Conservation (phyloP, 2,329 filamentous ascomycete genomes). For the Trichoderma sp. region DNA sequence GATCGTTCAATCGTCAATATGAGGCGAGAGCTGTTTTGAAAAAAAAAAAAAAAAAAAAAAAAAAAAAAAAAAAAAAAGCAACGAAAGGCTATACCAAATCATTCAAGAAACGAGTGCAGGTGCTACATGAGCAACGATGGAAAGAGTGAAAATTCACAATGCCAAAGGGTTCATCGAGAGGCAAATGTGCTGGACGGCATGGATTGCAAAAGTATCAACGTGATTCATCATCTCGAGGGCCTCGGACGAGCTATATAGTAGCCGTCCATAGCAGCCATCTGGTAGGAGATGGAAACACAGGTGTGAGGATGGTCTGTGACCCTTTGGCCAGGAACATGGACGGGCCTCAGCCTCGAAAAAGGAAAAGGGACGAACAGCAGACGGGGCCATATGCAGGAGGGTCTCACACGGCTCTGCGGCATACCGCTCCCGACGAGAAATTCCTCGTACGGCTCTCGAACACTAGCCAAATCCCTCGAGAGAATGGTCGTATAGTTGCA, state of each 20-base stretch:
- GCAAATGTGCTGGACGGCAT: background rate
- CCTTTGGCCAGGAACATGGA: background rate
- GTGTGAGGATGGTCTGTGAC: background rate
- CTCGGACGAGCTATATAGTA: background rate
- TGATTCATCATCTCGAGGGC: background rate
- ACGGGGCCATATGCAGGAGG: background rate
- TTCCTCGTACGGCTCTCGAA: conserved; percentile 34
- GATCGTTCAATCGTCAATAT: background rate
- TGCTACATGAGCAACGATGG: background rate
- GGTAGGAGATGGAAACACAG: conserved; percentile 2
- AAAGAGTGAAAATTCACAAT: background rate
- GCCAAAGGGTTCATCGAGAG: background rate
- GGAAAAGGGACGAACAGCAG: background rate
- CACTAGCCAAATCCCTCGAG: background rate
- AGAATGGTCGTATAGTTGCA: background rate
- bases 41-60: too few relatives aligned
- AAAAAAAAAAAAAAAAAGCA: background rate
- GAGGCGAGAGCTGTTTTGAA: background rate
- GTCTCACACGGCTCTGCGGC: conserved; percentile 31
- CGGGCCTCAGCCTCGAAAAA: background rate
- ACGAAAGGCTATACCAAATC: background rate
- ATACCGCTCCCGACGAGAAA: conserved; percentile 36
- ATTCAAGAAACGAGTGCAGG: background rate
- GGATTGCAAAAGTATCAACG: background rate
- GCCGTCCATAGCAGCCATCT: background rate